These are phyloP conservation scores for Panus rudis DNA, from an alignment of 768 basidiomycete species.

Conservation along the genomic window DNA sequence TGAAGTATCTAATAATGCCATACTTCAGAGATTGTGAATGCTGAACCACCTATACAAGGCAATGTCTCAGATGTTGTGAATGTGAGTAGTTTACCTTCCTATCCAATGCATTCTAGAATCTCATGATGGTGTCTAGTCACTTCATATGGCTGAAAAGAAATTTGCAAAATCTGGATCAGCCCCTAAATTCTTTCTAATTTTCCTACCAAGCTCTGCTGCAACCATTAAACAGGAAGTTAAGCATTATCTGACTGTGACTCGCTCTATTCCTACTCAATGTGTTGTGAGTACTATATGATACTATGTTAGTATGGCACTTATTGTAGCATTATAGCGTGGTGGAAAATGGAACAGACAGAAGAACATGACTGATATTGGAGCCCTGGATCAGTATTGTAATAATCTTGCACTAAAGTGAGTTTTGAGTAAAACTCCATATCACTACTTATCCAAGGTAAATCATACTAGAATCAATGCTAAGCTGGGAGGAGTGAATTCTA, in stretches of 20 bases:
- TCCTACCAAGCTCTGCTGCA: slow-evolving; percentile 44
- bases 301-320: too few species aligned
- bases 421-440: slow-evolving; percentile 10
- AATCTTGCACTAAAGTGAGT: slow-evolving; percentile 50
- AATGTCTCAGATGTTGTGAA: too few species aligned
- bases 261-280: slow-evolving; percentile 41
- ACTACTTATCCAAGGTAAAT: neutral
- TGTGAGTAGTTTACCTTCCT: too few species aligned
- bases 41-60: too few species aligned
- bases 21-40: too few species aligned
- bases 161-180: too few species aligned
- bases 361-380: too few species aligned
- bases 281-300: slow-evolving; percentile 24
- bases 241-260: slow-evolving; percentile 46
- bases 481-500: slow-evolving; percentile 30
- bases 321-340: slow-evolving; percentile 18
- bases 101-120: too few species aligned
- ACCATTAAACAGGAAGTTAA: slow-evolving; percentile 43
- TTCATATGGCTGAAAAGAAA: too few species aligned
- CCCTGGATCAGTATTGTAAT: slow-evolving; percentile 41
- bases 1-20: too few species aligned
- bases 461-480: slow-evolving; percentile 32
- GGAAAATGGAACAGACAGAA: slow-evolving; percentile 28
- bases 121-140: too few species aligned
- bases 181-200: slow-evolving; percentile 37